Percentiles rank a stretch among this genome's conserved stretches.
phyloP scores from a whole-genome alignment of 768 basidiomycete species.

The Phanerodontia chrysosporium region DNA sequence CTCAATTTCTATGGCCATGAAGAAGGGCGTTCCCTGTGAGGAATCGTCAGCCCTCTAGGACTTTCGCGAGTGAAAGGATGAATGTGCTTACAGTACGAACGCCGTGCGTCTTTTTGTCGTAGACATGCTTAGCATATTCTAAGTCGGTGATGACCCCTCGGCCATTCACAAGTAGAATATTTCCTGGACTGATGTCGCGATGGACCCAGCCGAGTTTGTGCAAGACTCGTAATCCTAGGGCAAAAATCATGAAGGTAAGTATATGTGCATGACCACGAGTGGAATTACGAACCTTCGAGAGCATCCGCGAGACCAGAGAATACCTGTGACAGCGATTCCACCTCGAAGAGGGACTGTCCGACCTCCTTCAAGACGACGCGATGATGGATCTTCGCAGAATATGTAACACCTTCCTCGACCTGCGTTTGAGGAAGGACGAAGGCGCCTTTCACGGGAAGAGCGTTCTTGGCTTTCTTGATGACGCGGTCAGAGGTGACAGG shows the following conservation, averaged over 20 bases:
- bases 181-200: constrained; percentile 16
- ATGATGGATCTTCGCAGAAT: constrained; percentile 6
- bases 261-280: no score
- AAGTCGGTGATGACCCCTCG: constrained; percentile 8
- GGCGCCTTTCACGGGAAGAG: no score
- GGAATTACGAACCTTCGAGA: no score
- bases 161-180: constrained; percentile 8
- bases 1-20: constrained; percentile 6
- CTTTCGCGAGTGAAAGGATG: no score
- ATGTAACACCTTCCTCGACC: not conserved
- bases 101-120: not conserved
- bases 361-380: constrained; percentile 17
- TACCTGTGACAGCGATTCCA: not conserved
- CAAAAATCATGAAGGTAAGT: no score
- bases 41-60: no score
- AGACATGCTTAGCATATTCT: constrained; percentile 13
- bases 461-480: not conserved
- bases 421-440: no score
- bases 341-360: constrained; percentile 4
- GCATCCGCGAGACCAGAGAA: not conserved
- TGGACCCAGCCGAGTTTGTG: constrained; percentile 16
- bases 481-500: not conserved
- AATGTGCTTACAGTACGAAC: not conserved
- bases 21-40: constrained; percentile 10
- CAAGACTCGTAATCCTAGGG: constrained; percentile 8